phyloP scores from a whole-genome alignment of 2,329 filamentous ascomycete genomes.

The Alternaria metachromatica region DNA sequence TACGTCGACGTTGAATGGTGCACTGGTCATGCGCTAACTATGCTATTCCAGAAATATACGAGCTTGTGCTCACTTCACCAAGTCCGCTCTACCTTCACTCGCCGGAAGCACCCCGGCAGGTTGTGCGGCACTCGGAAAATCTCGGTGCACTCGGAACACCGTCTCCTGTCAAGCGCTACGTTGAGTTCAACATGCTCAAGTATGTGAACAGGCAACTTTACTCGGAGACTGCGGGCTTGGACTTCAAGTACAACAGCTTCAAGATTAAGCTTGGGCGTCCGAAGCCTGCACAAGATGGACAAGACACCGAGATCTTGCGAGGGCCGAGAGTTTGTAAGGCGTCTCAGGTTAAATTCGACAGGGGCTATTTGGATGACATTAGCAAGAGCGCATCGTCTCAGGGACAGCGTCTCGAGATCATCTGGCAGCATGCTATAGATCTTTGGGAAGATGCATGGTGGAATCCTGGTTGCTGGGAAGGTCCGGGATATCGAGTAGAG shows the following conservation, averaged over 20 bases:
- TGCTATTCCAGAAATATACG: not conserved
- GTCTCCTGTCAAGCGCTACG: not conserved
- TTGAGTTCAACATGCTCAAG: not conserved
- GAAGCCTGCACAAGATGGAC: not conserved
- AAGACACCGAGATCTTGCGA: not conserved
- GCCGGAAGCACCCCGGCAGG: not conserved
- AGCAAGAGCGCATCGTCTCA: not conserved
- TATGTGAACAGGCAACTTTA: conserved; percentile 1
- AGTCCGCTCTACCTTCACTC: not conserved
- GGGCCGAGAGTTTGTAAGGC: not conserved
- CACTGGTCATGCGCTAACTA: not conserved
- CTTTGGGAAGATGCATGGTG: not conserved
- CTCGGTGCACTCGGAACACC: not conserved
- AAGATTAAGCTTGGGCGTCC: not conserved
- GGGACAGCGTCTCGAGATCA: not conserved
- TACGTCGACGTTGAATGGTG: not conserved
- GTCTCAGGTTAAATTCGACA: not conserved
- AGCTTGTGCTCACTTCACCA: not conserved
- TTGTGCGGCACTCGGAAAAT: not conserved
- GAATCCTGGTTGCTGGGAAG: not conserved
- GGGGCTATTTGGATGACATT: not conserved
- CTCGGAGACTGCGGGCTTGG: not conserved
- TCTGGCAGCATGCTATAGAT: not conserved
- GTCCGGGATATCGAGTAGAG: not conserved
- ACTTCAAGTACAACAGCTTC: conserved; percentile 1